Evolutionary conservation across 495 filamentous ascomycete species (phyloP).

Genomic region (Lineolata rhizophorae): DNA sequence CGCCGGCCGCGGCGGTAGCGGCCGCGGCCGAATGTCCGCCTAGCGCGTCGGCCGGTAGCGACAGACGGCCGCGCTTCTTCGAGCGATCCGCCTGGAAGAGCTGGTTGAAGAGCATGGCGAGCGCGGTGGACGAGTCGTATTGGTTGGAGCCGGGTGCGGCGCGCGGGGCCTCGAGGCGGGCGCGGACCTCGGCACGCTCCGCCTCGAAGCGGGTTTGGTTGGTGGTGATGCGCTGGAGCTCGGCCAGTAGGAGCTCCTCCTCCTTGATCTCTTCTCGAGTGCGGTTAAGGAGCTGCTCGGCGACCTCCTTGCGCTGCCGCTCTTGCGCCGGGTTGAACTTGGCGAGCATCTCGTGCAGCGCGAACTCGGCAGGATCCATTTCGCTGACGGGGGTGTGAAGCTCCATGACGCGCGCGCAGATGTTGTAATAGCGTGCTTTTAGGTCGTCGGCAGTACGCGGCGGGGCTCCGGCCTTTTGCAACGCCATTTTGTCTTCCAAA

Average conservation of each 20-base stretch:
- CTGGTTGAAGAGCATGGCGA: constrained; percentile 57
- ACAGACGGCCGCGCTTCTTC: constrained; percentile 38
- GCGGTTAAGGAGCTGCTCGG: constrained; percentile 51
- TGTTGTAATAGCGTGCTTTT: constrained; percentile 72
- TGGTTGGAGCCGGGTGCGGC: constrained; percentile 8
- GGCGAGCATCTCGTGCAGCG: constrained; percentile 57
- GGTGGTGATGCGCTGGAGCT: constrained; percentile 72
- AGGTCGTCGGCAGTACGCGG: constrained; percentile 64
- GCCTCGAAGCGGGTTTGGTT: constrained; percentile 62
- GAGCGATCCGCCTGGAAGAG: constrained; percentile 59
- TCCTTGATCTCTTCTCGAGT: constrained; percentile 75
- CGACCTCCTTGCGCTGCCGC: constrained; percentile 59
- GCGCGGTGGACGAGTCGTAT: constrained; percentile 34
- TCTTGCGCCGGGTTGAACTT: constrained; percentile 69
- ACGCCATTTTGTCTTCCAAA: constrained; percentile 13
- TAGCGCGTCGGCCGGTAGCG: constrained; percentile 6
- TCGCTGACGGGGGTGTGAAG: constrained; percentile 58
- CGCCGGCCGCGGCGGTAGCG: constrained; percentile 1
- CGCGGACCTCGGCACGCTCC: constrained; percentile 78
- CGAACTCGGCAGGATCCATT: constrained; percentile 69
- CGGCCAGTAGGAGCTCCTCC: constrained; percentile 68
- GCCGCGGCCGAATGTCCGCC: constrained; percentile 7
- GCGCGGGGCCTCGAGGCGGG: constrained; percentile 42
- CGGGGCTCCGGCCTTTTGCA: constrained; percentile 20
- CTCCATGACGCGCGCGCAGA: constrained; percentile 28